Conservation (phyloP, 2,329 filamentous ascomycete species). For the Fusarium transvaalense region DNA sequence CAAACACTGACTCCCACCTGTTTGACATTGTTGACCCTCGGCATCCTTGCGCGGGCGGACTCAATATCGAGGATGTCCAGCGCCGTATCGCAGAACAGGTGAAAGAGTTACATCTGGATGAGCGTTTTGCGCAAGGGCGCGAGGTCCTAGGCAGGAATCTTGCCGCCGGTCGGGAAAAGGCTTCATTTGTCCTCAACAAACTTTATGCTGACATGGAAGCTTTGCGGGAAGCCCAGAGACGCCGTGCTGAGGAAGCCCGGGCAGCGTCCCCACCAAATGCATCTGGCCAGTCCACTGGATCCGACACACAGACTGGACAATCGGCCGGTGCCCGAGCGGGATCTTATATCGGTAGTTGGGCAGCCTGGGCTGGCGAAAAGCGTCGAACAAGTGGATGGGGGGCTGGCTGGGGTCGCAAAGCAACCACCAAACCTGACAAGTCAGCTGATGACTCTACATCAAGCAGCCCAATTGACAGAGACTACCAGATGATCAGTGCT, state of each 20-base stretch:
- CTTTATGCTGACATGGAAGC: conserved; percentile 90
- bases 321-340: conserved; percentile 68
- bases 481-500: conserved; percentile 54
- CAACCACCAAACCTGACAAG: conserved; percentile 50
- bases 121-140: conserved; percentile 83
- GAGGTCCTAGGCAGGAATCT: conserved; percentile 91
- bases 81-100: conserved; percentile 91
- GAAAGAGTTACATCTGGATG: conserved; percentile 92
- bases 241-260: conserved; percentile 57
- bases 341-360: conserved; percentile 77
- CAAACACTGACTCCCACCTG: conserved; percentile 83
- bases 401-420: conserved; percentile 56
- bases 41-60: conserved; percentile 91
- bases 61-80: conserved; percentile 95
- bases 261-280: conserved; percentile 22
- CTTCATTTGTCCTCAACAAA: conserved; percentile 86
- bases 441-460: conserved; percentile 52
- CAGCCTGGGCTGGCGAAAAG: conserved; percentile 80
- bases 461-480: conserved; percentile 55
- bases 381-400: conserved; percentile 67
- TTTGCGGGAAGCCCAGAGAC: conserved; percentile 61
- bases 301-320: conserved; percentile 57
- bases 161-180: conserved; percentile 88
- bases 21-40: conserved; percentile 95
- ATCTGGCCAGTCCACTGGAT: conserved; percentile 16